Conservation (phyloP, 768 basidiomycete genomes). For the Pisolithus microcarpus region DNA sequence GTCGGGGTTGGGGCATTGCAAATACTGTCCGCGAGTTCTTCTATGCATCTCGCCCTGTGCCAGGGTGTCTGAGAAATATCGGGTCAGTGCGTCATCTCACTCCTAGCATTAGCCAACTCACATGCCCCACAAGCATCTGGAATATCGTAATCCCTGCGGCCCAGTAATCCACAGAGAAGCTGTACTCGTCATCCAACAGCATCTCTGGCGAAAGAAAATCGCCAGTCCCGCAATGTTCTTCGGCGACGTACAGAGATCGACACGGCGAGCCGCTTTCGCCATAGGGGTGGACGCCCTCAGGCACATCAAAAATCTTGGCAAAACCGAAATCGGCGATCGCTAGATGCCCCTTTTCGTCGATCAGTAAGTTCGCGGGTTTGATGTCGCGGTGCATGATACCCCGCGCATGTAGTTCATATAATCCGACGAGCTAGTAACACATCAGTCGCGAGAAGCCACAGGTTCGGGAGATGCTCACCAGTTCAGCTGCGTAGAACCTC, state of each 20-base stretch:
- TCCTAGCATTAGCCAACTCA: neutral
- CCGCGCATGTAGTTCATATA: slow-evolving; percentile 43
- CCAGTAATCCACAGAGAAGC: neutral
- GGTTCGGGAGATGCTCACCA: neutral
- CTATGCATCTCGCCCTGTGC: neutral
- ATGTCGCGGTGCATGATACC: slow-evolving; percentile 65
- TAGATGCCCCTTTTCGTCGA: slow-evolving; percentile 36
- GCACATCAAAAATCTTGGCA: neutral
- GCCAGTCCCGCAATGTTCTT: neutral
- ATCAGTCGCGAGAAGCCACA: neutral
- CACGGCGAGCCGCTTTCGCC: neutral
- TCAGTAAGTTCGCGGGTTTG: slow-evolving; percentile 58
- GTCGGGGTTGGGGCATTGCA: neutral
- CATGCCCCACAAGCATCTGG: neutral
- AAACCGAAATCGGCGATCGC: neutral
- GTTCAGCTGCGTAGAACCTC: neutral
- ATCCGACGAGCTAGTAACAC: neutral
- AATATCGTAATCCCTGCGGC: neutral
- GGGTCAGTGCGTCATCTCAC: neutral
- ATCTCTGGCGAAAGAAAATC: neutral
- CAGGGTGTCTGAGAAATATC: neutral
- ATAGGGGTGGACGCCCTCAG: neutral
- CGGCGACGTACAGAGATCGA: neutral
- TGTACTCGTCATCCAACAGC: neutral
- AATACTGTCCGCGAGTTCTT: neutral